Base-by-base conservation (phyloP, 805 yeast species). In the Nakazawaea holstii region DNA sequence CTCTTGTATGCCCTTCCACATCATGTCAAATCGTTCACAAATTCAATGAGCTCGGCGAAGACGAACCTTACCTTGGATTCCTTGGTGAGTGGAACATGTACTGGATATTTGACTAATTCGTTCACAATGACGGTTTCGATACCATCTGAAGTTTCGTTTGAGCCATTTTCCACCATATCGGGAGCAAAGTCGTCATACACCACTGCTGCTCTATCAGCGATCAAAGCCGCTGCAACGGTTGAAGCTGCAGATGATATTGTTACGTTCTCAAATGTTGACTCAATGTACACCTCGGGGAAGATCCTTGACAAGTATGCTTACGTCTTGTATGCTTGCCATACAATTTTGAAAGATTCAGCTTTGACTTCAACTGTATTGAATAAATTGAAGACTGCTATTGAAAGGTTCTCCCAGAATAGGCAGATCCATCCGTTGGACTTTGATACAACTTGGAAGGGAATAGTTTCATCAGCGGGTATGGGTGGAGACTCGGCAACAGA, bases 251-350 rank as follows among this genome's bases (percentile, higher is more conserved):
- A 63, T 33, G 79, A 76, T 51, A 71, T 73, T 6, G 62, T 62
- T n/a, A 70, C 67, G 1, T 56, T 55, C 69, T 72, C 70, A 35
- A 69, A 75, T 53, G 56, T 73, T 35, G 76, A 73, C 50, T 73
- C 73, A 26, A 74, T 63, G 79, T 92, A 92, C 66, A 81, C 87
- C 17, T 77, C 95, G 2, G 99, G 98, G 10, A 92, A 94, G 62
- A 74, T 80, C 27, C 68, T 91, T 43, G 96, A 90, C 55, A 94
- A 91, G 66, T 94, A 87, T 65, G 97, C 98, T 0, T 85, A 86
- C 73, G 76, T 94, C 45, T 71, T 89, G 11, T 85, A 85, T 52
- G 87, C 82, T 9, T 80, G 84, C 35, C 81, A 84, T 46, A 81
- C 73, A 52, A 73, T 92, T 15, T 62, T 92, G 39, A 61, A 77